A percentile compares a stretch with the other conserved stretches of the same genome.
These are phyloP conservation scores for Rhexocercosporidium sp. DNA, from an alignment of 2,329 filamentous ascomycete genomes.

Conservation along the genomic window DNA sequence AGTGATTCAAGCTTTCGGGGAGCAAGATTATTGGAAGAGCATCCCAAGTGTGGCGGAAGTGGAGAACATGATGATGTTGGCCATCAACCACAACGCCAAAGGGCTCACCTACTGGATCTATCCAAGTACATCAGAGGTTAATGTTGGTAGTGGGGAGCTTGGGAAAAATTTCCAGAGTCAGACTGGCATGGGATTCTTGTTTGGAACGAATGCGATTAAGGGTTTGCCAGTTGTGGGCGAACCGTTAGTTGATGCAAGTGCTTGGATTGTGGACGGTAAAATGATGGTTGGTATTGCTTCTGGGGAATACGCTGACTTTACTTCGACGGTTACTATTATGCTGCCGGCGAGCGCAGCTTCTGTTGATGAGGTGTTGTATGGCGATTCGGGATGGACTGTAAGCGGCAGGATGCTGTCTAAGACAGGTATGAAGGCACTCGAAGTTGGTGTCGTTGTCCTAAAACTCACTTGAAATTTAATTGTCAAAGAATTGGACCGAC, in stretches of 20 bases:
- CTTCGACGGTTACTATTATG: conserved; percentile 22
- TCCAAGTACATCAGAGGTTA: conserved; percentile 43
- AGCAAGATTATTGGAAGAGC: conserved; percentile 52
- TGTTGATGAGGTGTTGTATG: conserved; percentile 31
- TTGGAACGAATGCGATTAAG: conserved; percentile 38
- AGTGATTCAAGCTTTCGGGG: conserved; percentile 55
- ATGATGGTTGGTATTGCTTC: conserved; percentile 49
- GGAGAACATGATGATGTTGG: conserved; percentile 52
- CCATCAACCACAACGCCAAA: conserved; percentile 55
- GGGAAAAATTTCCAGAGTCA: conserved; percentile 46
- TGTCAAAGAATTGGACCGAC: not conserved
- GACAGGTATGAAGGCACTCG: conserved; percentile 32
- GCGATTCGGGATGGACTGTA: conserved; percentile 32
- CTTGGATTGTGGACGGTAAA: conserved; percentile 45
- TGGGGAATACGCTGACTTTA: conserved; percentile 38
- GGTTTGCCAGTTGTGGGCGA: conserved; percentile 22
- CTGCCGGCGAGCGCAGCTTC: conserved; percentile 25
- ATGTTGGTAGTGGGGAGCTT: conserved; percentile 44
- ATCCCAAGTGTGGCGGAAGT: conserved; percentile 52
- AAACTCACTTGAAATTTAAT: conserved; percentile 20
- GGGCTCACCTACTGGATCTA: conserved; percentile 54
- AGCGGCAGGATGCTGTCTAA: conserved; percentile 29
- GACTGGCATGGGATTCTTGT: conserved; percentile 45
- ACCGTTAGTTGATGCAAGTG: conserved; percentile 44
- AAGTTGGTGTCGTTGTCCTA: conserved; percentile 34